Base-by-base conservation (phyloP, 345 rosid genomes). In the Eutrema yunnanense region DNA sequence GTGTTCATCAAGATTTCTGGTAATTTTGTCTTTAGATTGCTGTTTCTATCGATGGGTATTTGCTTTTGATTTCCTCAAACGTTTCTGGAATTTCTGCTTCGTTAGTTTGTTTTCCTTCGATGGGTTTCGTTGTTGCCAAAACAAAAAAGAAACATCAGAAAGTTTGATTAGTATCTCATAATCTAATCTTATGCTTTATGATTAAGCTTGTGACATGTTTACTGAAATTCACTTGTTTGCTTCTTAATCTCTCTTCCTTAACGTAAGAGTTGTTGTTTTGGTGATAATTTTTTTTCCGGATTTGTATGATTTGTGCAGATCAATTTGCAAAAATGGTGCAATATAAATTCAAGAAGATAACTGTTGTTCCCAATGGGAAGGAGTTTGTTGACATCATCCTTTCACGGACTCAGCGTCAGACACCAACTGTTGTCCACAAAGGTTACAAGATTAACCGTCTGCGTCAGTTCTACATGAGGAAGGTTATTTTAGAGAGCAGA, bases 391-490 rank as follows among this genome's bases (percentile, higher is more conserved):
- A 88, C 62, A 87, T 86, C 65, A 84, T 91, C 78, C 87, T 91
- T 71, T 71, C 95, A 3, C 81, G 89, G 19, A 88, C 96, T 8
- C 97, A 88, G 67, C 82, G 92, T 43, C 95, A 86, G 65, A 89
- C 93, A 3, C 92, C 96, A 9, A 84, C 95, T 6, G 96, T 89
- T 36, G 96, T 94, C 58, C 96, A 88, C 69, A 90, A 90, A 65
- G 93, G 96, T 4, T 90, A 86, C 81, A 83, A 89, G 49, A 88
- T 88, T 14, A 66, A 85, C 52, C 86, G 96, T 8, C 82, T 90
- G 2, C 90, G 91, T 16, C 91, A 86, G 71, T 90, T 88, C 72
- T 88, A 90, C 78, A 90, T 88, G 96, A 82, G 90, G 4, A 90
- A 90, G 60, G 96, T 84, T 34, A 90, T n/a, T n/a, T n/a, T n/a